A percentile compares a stretch with the other conserved stretches of the same genome.
These are phyloP conservation scores for Diaporthe sp. DNA, from an alignment of 2,329 filamentous ascomycete species.

Conservation along the genomic window DNA sequence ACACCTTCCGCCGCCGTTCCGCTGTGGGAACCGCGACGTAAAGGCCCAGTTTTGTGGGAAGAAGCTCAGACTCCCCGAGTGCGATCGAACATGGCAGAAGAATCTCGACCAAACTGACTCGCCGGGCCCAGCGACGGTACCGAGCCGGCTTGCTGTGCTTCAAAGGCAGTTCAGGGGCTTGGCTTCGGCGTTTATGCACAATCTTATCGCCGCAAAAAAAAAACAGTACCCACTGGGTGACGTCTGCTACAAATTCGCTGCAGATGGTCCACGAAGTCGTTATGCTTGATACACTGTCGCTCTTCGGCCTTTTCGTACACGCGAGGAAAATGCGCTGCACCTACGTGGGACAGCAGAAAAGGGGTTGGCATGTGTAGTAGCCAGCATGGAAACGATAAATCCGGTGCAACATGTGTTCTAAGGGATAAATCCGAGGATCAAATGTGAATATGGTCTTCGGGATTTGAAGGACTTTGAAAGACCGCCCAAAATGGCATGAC, in stretches of 20 bases:
- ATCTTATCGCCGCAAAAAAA: conserved; percentile 21
- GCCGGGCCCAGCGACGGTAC: background rate
- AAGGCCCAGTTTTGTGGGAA: conserved; percentile 23
- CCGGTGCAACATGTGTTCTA: background rate
- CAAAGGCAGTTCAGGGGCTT: background rate
- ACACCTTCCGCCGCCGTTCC: conserved; percentile 2
- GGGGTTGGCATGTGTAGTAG: background rate
- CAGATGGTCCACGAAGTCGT: background rate
- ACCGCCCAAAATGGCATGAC: background rate
- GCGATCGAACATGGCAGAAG: conserved; percentile 13
- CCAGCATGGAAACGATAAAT: background rate
- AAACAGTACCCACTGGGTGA: conserved; percentile 5
- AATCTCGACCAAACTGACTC: conserved; percentile 8
- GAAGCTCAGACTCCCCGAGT: background rate
- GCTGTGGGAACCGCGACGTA: conserved; percentile 19
- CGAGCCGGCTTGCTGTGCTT: background rate
- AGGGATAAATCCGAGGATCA: background rate
- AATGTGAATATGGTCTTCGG: background rate
- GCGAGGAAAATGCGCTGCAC: background rate
- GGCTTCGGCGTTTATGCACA: background rate
- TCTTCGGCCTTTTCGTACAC: background rate
- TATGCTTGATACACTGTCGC: conserved; percentile 1
- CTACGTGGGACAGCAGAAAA: background rate
- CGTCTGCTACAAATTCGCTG: background rate
- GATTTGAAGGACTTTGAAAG: background rate